Evolutionary conservation across 805 yeast species (phyloP).

Genomic region (Peterozyma toletana): DNA sequence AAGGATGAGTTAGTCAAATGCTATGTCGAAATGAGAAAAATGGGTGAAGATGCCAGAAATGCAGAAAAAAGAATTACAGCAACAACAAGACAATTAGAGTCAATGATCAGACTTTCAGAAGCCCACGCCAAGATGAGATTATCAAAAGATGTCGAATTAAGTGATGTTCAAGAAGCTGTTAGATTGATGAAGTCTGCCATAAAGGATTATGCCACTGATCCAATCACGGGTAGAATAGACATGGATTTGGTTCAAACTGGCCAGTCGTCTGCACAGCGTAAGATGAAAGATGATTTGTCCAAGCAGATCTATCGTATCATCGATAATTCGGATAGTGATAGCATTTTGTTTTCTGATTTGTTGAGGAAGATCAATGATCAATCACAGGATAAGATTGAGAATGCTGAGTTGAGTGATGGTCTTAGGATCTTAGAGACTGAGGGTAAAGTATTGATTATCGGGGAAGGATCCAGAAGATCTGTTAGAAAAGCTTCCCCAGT

Average conservation of each 20-base stretch:
- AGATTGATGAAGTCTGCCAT: conserved; percentile 89
- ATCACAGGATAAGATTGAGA: conserved; percentile 57
- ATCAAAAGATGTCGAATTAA: conserved; percentile 58
- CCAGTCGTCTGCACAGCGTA: conserved; percentile 79
- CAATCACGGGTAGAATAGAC: conserved; percentile 92
- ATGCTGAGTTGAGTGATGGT: conserved; percentile 61
- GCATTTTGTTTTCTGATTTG: conserved; percentile 53
- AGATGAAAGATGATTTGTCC: conserved; percentile 64
- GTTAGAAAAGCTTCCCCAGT: conserved; percentile 20
- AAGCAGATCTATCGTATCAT: conserved; percentile 52
- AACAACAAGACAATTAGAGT: conserved; percentile 93
- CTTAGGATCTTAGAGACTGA: conserved; percentile 65
- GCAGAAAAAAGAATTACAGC: conserved; percentile 93
- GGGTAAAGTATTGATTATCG: conserved; percentile 58
- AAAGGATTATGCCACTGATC: conserved; percentile 97
- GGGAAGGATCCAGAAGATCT: conserved; percentile 65
- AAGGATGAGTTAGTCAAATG: conserved; percentile 78
- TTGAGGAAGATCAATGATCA: conserved; percentile 59
- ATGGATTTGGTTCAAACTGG: conserved; percentile 98
- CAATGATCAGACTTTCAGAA: conserved; percentile 90
- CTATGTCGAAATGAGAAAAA: conserved; percentile 88
- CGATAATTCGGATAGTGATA: conserved; percentile 37
- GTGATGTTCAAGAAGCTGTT: conserved; percentile 90
- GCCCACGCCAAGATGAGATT: conserved; percentile 98
- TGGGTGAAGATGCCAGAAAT: conserved; percentile 86